Evolutionary conservation across 169 alveolate genomes (phyloP).

Genomic region (Toxoplasma gondii): DNA sequence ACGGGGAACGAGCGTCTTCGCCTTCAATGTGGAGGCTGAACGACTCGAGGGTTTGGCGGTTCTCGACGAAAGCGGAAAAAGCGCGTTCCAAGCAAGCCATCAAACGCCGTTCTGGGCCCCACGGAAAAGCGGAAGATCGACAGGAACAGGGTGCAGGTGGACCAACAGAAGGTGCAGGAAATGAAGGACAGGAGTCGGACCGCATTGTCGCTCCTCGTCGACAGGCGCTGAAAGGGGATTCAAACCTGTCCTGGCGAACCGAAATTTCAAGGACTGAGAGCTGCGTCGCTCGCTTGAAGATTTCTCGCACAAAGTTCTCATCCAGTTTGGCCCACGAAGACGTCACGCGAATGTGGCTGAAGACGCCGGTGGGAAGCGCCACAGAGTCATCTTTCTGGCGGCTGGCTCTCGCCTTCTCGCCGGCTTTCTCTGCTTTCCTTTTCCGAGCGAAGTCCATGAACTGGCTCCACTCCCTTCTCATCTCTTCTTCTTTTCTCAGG

Average conservation of each 20-base stretch:
- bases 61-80: neutral
- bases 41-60: neutral
- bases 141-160: neutral
- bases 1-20: neutral
- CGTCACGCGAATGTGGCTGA: constrained; percentile 28
- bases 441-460: neutral
- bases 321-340: neutral
- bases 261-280: neutral
- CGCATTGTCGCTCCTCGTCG: neutral
- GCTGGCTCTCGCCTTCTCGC: neutral
- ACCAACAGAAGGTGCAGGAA: neutral
- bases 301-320: neutral
- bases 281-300: neutral
- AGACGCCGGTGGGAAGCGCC: neutral
- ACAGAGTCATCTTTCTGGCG: neutral
- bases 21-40: neutral
- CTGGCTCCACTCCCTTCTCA: neutral
- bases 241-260: neutral
- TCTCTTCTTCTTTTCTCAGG: neutral
- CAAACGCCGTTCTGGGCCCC: neutral
- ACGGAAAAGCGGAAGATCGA: neutral
- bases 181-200: neutral
- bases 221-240: neutral
- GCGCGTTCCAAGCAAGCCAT: neutral
- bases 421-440: neutral